phyloP scores from a whole-genome alignment of 306 rosid species.

The Malus sieversii region DNA sequence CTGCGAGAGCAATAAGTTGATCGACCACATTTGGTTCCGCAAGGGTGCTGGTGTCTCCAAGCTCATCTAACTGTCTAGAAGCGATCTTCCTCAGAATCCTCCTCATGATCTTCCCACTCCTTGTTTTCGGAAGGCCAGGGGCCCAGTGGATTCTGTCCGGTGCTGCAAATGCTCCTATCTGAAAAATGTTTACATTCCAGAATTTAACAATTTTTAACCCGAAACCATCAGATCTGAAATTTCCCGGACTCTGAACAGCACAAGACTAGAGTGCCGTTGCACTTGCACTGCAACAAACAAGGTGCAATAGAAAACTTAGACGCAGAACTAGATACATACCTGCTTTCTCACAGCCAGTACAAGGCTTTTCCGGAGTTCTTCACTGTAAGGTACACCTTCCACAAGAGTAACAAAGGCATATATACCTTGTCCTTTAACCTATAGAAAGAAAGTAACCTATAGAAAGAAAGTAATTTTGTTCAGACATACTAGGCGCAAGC shows the following conservation, averaged over 20 bases:
- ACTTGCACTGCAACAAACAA: background rate
- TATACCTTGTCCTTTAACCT: slow-evolving; percentile 94
- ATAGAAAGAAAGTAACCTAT: too few species aligned
- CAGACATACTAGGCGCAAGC: slow-evolving; percentile 12
- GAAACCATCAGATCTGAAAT: background rate
- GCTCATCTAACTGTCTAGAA: slow-evolving; percentile 78
- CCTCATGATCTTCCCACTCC: slow-evolving; percentile 99
- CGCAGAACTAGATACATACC: slow-evolving; percentile 36
- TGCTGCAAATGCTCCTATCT: slow-evolving; percentile 99
- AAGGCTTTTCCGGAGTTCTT: slow-evolving; percentile 77
- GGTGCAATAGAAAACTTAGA: background rate
- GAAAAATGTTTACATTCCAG: slow-evolving; percentile 23
- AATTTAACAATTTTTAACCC: background rate
- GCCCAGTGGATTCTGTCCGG: slow-evolving; percentile 99
- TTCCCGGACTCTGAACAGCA: background rate
- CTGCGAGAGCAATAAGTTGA: slow-evolving; percentile 73
- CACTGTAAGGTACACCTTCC: slow-evolving; percentile 85
- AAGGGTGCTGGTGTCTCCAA: slow-evolving; percentile 94
- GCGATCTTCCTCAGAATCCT: slow-evolving; percentile 94
- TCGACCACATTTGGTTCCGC: slow-evolving; percentile 84
- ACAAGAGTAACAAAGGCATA: slow-evolving; percentile 89
- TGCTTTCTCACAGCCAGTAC: slow-evolving; percentile 68
- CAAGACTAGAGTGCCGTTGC: background rate
- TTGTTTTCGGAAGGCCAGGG: slow-evolving; percentile 95
- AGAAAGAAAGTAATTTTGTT: slow-evolving; percentile 15